Base-by-base conservation (phyloP, 2,329 filamentous ascomycete species). In the Nemania sp. region DNA sequence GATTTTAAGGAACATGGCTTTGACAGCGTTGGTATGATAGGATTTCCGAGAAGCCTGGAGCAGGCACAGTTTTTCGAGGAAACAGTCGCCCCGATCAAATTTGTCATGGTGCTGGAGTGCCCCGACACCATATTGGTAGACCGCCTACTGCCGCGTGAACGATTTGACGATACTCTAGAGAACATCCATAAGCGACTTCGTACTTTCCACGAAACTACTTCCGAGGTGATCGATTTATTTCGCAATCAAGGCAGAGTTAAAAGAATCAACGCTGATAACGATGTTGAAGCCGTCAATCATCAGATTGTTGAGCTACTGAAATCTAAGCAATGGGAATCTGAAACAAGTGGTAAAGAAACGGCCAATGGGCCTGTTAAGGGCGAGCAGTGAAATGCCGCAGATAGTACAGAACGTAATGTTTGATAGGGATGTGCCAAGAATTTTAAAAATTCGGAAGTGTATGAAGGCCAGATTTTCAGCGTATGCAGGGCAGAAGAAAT, bases 111-210 rank as follows among this genome's bases (percentile, higher is more conserved):
- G 2, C 55, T 52, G 11, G 40, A 52, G n/a, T 58, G 48, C n/a
- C 48, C 55, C 1, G 55, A 46, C 34, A 7, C 17, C 3, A 29
- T 47, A 10, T 35, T 51, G 18, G 20, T 50, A 35, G 39, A 51
- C 25, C 46, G 47, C 17, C 47, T 45, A 13, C 20, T 51, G 11
- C 21, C 34, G 4, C 47, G 54, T 25, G 21, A 15, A 18, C 37
- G 47, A 35, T 51, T 46, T n/a, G 48, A 58, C 40, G 48, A 53
- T 21, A 58, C 47, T 17, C 40, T 47, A 9, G 40, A 58, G 32
- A 40, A 52, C 25, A 47, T 58, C 3, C 18, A 13, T 12, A 58
- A 47, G 6, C 39, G 48, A 32, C 21, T 58, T 47, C 32, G 25
- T 13, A 47, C 48, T 5, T 52, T 52, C 21, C 25, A 34, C 21